phyloP scores from a whole-genome alignment of 139 green algal species.

The Chlorokybus atmophyticus region DNA sequence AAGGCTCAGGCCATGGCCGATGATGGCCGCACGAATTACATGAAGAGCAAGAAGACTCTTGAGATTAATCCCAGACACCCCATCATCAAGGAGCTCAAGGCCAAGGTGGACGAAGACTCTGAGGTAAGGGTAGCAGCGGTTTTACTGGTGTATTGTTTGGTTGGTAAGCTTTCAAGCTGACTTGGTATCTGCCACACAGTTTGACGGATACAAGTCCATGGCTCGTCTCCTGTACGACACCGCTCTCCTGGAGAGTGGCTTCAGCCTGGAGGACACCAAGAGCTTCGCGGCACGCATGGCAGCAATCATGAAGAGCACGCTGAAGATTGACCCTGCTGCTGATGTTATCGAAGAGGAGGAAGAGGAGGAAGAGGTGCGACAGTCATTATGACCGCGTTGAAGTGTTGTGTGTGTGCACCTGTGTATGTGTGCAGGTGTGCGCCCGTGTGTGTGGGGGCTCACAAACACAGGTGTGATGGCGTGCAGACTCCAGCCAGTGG shows the following conservation, averaged over 20 bases:
- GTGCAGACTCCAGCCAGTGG: too few relatives aligned
- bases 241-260: constrained; percentile 81
- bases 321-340: constrained; percentile 33
- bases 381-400: too few relatives aligned
- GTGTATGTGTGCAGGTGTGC: too few relatives aligned
- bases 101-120: constrained; percentile 38
- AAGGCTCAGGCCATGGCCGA: constrained; percentile 48
- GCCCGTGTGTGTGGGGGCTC: too few relatives aligned
- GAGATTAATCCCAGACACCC: constrained; percentile 96
- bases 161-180: too few relatives aligned
- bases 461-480: too few relatives aligned
- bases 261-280: constrained; percentile 52
- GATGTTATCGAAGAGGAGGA: constrained; percentile 27
- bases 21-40: constrained; percentile 22
- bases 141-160: too few relatives aligned
- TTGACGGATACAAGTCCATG: too few relatives aligned
- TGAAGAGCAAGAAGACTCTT: constrained; percentile 48
- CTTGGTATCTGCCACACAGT: too few relatives aligned
- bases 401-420: too few relatives aligned
- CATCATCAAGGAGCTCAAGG: constrained; percentile 68
- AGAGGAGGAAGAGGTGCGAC: too few relatives aligned
- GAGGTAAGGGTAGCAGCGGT: constrained; percentile 16
- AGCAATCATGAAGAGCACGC: constrained; percentile 13
- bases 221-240: constrained; percentile 76
- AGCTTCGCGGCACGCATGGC: constrained; percentile 28